Percentiles rank a stretch among this genome's conserved stretches.
phyloP scores from a whole-genome alignment of 1,284 basidiomycete species.

The Gastroboletus turbinatus region DNA sequence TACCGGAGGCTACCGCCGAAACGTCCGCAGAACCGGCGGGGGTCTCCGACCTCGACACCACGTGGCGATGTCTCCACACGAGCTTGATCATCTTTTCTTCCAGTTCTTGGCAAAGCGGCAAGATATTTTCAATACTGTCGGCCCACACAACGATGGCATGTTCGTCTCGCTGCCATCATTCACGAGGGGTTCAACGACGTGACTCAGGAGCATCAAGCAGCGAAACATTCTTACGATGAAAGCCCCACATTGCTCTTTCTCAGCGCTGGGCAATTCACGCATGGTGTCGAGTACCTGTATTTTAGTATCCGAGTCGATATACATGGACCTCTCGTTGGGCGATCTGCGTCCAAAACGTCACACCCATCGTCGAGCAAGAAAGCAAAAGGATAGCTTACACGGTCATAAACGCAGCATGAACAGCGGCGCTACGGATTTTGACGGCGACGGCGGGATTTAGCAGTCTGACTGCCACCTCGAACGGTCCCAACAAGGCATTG shows the following conservation, averaged over 20 bases:
- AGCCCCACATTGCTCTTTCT: conserved; percentile 82
- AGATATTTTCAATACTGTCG: conserved; percentile 68
- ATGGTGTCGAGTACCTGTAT: conserved; percentile 72
- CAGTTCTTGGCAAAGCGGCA: conserved; percentile 69
- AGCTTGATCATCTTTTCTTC: conserved; percentile 80
- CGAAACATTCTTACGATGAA: conserved; percentile 61
- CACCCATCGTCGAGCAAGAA: background rate
- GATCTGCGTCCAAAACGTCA: conserved; percentile 2
- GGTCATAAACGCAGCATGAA: conserved; percentile 69
- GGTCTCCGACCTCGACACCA: background rate
- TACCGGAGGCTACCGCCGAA: conserved; percentile 21
- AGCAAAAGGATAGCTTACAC: conserved; percentile 16
- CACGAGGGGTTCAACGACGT: background rate
- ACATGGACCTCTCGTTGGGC: conserved; percentile 39
- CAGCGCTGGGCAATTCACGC: conserved; percentile 64
- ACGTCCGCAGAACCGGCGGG: conserved; percentile 13
- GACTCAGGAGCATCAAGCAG: background rate
- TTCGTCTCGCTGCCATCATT: conserved; percentile 59
- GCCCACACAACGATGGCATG: conserved; percentile 76
- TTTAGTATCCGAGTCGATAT: conserved; percentile 67
- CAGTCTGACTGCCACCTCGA: conserved; percentile 66
- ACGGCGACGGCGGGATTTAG: conserved; percentile 82
- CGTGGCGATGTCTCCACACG: conserved; percentile 56
- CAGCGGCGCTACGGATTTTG: conserved; percentile 77
- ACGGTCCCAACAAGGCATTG: conserved; percentile 60